Base-by-base conservation (phyloP, 1,139 yeast species). In the Pichia sp. region DNA sequence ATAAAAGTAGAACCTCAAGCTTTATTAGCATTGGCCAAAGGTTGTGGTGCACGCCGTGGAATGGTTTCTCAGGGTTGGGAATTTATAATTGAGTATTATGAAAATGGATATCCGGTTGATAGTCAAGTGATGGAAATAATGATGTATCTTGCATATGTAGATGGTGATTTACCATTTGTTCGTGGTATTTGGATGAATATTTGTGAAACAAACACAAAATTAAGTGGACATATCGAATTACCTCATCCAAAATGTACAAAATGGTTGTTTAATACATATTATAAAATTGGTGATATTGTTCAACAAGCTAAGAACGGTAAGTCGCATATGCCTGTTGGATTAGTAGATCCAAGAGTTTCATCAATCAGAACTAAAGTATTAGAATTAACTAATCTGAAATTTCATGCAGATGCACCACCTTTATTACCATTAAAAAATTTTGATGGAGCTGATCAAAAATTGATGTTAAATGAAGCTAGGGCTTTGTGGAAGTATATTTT, bases 101-200 rank as follows among this genome's bases (percentile, higher is more conserved):
- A 75, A 23, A 58, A 64, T 38, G 75, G 74, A 0, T 70, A 73
- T 71, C 63, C 68, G 43, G 72, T 79, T n/a, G 66, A 73, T 16
- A 60, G 75, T 25, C 68, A 68, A 30, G 74, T 86, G 0, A 72
- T 82, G 50, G 84, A 82, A 51, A 71, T 79, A 22, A 80, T 90
- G 79, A 70, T 90, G 62, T 76, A 81, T 51, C 64, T 90, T 37
- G 78, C 94, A 10, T 82, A 90, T 0, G 72, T 71, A 47, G 90
- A 90, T 54, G 94, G 95, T 0, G 97, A 92, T 61, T 65, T 86
- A 27, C 70, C 80, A 7, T 69, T 89, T 45, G 71, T 89, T 1
- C 71, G 98, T 53, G 87, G 92, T 0, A 64, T 90, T 37, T 83
- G 80, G 60, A 67, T 58, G 33, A 55, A 50, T 29, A 52, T 59